Base-by-base conservation (phyloP, 805 yeast genomes). In the Henningerozyma blattae region DNA sequence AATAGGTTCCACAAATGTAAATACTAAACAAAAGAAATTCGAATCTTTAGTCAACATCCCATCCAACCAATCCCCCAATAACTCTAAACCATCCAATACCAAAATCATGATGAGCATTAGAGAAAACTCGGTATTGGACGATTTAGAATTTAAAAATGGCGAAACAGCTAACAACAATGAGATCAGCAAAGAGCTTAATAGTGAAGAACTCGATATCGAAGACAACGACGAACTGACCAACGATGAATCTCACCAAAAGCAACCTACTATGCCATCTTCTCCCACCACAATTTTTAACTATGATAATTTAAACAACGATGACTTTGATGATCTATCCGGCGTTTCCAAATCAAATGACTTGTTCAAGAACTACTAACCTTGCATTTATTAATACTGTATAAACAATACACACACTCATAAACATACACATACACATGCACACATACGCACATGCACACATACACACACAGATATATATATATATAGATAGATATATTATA, bases 221-320 rank as follows among this genome's bases (percentile, higher is more conserved):
- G 16, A 12, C 5, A 17, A 27, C n/a, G 15, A 33, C 7, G 13
- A 13, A 10, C 18, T n/a, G 27, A 40, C 33, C 9, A 8, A 8
- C 24, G 47, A 45, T 15, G 41, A 37, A 5, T 44, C 39, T 4
- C 36, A 41, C 15, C 51, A 52, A 26, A 46, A 47, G 25, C 48
- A 48, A 28, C 43, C 48, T 18, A 42, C 46, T 5, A 47, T 56
- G 41, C 58, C 59, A 12, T 53, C 59, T 2, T 53, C 58, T 8
- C 61, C 59, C 6, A 44, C 48, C 13, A 48, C 48, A 30, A 48
- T 50, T 48, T 52, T 47, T 31, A 46, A 41, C 15, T 52, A 51
- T 29, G 34, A 44, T 32, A 27, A 38, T 7, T 32, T 24, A 22
- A 19, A 28, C 14, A 24, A 34, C 4, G 38, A 30, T 30, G 42